A percentile compares a stretch with the other conserved stretches of the same genome.
Evolutionary conservation across 176 grass and related monocot genomes (phyloP).

Genomic region (Puya raimondii): DNA sequence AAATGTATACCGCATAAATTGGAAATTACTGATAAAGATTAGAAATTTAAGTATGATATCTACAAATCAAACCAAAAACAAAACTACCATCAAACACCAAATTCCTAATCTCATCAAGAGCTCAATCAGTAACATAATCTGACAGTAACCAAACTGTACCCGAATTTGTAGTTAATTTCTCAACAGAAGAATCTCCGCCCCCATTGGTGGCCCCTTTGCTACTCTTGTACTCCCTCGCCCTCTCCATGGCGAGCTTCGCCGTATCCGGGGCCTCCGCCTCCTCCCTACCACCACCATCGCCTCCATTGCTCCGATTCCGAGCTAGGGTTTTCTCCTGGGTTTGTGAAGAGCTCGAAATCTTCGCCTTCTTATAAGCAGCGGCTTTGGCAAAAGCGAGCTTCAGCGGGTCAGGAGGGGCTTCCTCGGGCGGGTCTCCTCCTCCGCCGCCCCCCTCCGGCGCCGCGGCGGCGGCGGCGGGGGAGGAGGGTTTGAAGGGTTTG

Average conservation of each 20-base stretch:
- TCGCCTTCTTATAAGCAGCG: constrained; percentile 27
- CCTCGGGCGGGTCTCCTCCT: not conserved
- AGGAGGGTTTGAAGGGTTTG: constrained; percentile 8
- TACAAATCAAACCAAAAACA: not conserved
- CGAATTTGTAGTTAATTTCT: not conserved
- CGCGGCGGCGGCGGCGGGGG: not conserved
- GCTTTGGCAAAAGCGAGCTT: constrained; percentile 43
- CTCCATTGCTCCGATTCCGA: not conserved
- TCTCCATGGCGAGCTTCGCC: constrained; percentile 4
- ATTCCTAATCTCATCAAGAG: not conserved
- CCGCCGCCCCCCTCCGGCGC: constrained; percentile 2
- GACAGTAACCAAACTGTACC: not conserved
- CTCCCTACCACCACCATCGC: not conserved
- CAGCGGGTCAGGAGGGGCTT: constrained; percentile 9
- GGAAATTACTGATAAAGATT: no score
- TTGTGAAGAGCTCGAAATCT: not conserved
- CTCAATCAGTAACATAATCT: not conserved
- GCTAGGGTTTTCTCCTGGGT: not conserved
- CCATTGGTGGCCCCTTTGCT: not conserved
- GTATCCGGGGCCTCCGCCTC: not conserved
- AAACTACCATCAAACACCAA: not conserved
- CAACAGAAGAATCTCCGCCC: not conserved
- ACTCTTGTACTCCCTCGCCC: constrained; percentile 5
- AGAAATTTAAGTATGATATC: no score
- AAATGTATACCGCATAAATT: no score